Evolutionary conservation across 202 grass and related monocot species (phyloP).

Genomic region (Schoenoplectus triqueter): DNA sequence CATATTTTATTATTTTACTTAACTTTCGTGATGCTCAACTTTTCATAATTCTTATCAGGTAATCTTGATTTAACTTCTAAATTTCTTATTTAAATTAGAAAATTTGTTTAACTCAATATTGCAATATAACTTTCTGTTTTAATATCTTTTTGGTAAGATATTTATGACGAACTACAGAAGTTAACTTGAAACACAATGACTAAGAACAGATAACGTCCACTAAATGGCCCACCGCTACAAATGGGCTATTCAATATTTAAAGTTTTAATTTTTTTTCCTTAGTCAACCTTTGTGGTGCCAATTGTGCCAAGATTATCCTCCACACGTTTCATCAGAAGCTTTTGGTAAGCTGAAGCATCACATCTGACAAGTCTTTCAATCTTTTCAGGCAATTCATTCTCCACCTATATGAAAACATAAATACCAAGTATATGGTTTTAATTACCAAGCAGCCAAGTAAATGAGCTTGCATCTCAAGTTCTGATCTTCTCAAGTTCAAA

Average conservation of each 20-base stretch:
- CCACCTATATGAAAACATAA: slow-evolving; percentile 66
- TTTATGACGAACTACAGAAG: background rate
- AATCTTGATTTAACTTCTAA: slow-evolving; percentile 18
- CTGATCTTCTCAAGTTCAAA: background rate
- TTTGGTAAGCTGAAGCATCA: slow-evolving; percentile 97
- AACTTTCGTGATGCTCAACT: background rate
- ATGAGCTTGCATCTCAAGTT: background rate
- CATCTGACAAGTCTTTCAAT: slow-evolving; percentile 98
- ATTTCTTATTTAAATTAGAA: background rate
- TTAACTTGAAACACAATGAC: background rate
- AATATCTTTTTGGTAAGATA: slow-evolving; percentile 14
- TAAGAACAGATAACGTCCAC: background rate
- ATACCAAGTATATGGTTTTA: slow-evolving; percentile 17
- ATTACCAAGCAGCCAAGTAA: slow-evolving; percentile 17
- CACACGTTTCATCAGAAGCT: slow-evolving; percentile 96
- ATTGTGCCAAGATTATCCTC: slow-evolving; percentile 93
- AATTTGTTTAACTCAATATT: background rate
- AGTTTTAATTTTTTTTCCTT: background rate
- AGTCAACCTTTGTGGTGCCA: slow-evolving; percentile 81
- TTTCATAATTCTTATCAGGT: slow-evolving; percentile 8
- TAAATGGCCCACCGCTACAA: slow-evolving; percentile 14
- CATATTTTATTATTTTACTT: background rate
- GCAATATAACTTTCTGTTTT: background rate
- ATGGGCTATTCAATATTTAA: background rate
- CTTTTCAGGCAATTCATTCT: slow-evolving; percentile 95